Evolutionary conservation across 176 grass and related monocot genomes (phyloP), one percentile per base, ranked within the genome.

Genomic region (Triticum turgidum): DNA sequence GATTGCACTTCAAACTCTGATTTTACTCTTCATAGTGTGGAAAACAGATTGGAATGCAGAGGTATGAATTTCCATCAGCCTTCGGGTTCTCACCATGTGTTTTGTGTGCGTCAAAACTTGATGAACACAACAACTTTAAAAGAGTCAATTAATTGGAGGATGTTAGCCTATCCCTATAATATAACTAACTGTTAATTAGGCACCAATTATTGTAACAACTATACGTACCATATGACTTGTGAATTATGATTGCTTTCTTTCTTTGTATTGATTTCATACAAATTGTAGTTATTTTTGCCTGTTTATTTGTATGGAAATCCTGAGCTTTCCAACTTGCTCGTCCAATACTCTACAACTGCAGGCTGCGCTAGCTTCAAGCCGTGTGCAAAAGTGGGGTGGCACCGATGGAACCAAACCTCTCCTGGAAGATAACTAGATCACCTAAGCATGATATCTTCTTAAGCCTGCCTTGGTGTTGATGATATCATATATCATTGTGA

Each of bases 31-130:
- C 10, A 59, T 88, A 30, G 64, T 91, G 13, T 88, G 77, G 78
- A 88, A 21, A 82, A 91, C 78, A 13, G 82, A 91, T 56, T 91
- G 90, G 90, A 91, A 73, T 71, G 41, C 78, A 37, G 90, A 91
- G 90, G 78, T 91, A 88, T 4, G 18, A 3, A 54, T 37, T 35
- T 38, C 11, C 18, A 14, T 73, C 2, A 3, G 11, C 30, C 5
- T 66, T 12, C 9, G n/a, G 11, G 10, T n/a, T 59, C 18, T 58
- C 14, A 77, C 15, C 13, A 76, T 29, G 27, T 17, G 18, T 78
- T 34, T 2, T 7, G 4, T 65, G 24, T 65, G 24, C 30, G 52
- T 59, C 17, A 59, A 59, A n/a, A 59, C 51, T 21, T 12, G 18
- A 6, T 77, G 30, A n/a, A 58, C 49, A 56, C 38, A 72, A 54